These are phyloP conservation scores for Podospora fimiseda DNA, from an alignment of 495 filamentous ascomycete genomes.

Conservation along the genomic window DNA sequence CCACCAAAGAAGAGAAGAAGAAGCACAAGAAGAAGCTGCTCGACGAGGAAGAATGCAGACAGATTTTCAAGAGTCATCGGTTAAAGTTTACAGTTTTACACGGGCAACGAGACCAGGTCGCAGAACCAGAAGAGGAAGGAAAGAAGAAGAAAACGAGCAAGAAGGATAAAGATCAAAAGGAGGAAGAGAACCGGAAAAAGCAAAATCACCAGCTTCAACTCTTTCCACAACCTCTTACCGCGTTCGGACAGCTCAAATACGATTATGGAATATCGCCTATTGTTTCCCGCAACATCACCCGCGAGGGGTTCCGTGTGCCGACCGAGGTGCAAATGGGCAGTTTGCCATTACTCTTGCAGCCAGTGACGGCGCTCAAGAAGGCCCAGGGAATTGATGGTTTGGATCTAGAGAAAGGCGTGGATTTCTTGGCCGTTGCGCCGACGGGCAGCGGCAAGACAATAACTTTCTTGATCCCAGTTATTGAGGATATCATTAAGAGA, in stretches of 20 bases:
- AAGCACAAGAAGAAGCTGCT: conserved; percentile 29
- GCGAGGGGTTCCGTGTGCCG: conserved; percentile 76
- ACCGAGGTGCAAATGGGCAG: conserved; percentile 91
- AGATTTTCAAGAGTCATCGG: conserved; percentile 73
- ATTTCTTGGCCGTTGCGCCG: conserved; percentile 83
- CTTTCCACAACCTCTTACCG: conserved; percentile 68
- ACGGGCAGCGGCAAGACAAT: conserved; percentile 98
- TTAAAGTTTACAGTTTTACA: conserved; percentile 74
- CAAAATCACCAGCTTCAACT: conserved; percentile 51
- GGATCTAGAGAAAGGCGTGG: conserved; percentile 34
- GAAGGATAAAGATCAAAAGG: conserved; percentile 46
- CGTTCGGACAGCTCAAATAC: conserved; percentile 65
- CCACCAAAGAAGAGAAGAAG: conserved; percentile 21
- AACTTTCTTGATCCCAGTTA: conserved; percentile 79
- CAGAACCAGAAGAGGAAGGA: conserved; percentile 27
- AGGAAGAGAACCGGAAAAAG: conserved; percentile 40
- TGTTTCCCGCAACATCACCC: conserved; percentile 69
- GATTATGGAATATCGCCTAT: conserved; percentile 63
- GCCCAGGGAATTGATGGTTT: conserved; percentile 10
- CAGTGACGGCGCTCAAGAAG: conserved; percentile 41
- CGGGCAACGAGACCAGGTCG: no score
- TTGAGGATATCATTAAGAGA: conserved; percentile 62
- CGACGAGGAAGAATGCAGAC: conserved; percentile 61
- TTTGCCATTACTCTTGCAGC: conserved; percentile 67
- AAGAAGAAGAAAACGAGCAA: conserved; percentile 36